Conservation (phyloP, 768 basidiomycete genomes). For the Melanogaster broomeanus region DNA sequence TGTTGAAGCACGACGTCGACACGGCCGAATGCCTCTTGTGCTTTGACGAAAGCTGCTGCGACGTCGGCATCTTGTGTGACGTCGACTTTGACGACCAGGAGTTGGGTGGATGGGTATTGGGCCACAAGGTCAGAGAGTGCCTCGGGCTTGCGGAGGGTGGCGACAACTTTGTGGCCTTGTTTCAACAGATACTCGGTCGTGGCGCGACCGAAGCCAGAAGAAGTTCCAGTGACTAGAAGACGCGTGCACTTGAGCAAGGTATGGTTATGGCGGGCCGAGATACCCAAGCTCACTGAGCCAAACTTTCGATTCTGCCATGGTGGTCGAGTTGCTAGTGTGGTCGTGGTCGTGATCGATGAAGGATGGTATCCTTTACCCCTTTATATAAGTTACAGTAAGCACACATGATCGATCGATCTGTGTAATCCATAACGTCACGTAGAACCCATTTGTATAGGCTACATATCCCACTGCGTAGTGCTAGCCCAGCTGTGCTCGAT, state of each 20-base stretch:
- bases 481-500: too few species aligned
- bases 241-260: neutral
- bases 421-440: too few species aligned
- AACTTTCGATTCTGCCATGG: slow-evolving; percentile 13
- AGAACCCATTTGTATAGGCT: too few species aligned
- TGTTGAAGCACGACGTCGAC: slow-evolving; percentile 36
- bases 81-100: slow-evolving; percentile 28
- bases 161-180: slow-evolving; percentile 38
- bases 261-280: too few species aligned
- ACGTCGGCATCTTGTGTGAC: slow-evolving; percentile 24
- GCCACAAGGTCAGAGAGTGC: slow-evolving; percentile 15
- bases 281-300: slow-evolving; percentile 23
- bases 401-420: too few species aligned
- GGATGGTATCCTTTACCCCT: too few species aligned
- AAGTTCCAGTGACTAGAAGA: slow-evolving; percentile 37
- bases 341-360: too few species aligned
- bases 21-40: slow-evolving; percentile 25
- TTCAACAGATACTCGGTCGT: slow-evolving; percentile 31
- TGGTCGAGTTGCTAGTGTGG: neutral
- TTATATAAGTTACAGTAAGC: too few species aligned
- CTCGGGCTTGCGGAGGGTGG: slow-evolving; percentile 39
- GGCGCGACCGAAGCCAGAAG: slow-evolving; percentile 36
- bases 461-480: too few species aligned
- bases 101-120: slow-evolving; percentile 5
- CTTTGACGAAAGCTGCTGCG: slow-evolving; percentile 21